Base-by-base conservation (phyloP, 139 green algal genomes). In the Chlamydomonas asymmetrica region DNA sequence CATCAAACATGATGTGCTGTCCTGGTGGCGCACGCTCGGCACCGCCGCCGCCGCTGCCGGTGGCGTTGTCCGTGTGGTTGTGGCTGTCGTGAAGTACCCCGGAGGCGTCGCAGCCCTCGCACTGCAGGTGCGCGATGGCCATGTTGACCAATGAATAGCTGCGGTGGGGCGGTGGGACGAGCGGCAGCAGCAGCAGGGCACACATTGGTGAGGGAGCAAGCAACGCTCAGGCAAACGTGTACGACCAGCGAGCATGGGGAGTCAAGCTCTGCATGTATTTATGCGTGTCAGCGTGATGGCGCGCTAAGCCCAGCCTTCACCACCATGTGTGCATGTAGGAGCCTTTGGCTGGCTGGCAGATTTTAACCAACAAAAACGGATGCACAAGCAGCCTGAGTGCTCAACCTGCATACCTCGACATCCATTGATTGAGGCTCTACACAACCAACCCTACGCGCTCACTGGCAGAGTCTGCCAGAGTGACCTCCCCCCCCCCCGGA, bases 71-170 rank as follows among this genome's bases (percentile, higher is more conserved):
- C n/a, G n/a, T n/a, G n/a, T n/a, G n/a, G n/a, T n/a, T n/a, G n/a
- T n/a, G n/a, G n/a, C n/a, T n/a, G n/a, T n/a, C n/a, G n/a, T n/a
- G n/a, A n/a, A n/a, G n/a, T n/a, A n/a, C n/a, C n/a, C 48, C 57
- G 34, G 38, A 8, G 54, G 60, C 16, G 34, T 75, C 74, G 37
- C 72, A 76, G 1, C 84, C 81, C 59, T 89, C 80, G 27, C 78
- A 80, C 71, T 91, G 86, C 49, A 96, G 79, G 76, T 96, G 88
- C 31, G 89, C 86, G 4, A 93, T 68, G 9, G 85, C 78, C 80
- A 97, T 88, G 75, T 92, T 92, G 60, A 90, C 70, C 0, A 95
- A 40, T n/a, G 79, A 77, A 82, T 96, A 97, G 67, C 66, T 87
- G 38, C n/a, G n/a, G n/a, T n/a, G n/a, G n/a, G n/a, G n/a, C n/a